Evolutionary conservation across 1,284 basidiomycete species (phyloP).

Genomic region (Cryptococcus deneoformans): DNA sequence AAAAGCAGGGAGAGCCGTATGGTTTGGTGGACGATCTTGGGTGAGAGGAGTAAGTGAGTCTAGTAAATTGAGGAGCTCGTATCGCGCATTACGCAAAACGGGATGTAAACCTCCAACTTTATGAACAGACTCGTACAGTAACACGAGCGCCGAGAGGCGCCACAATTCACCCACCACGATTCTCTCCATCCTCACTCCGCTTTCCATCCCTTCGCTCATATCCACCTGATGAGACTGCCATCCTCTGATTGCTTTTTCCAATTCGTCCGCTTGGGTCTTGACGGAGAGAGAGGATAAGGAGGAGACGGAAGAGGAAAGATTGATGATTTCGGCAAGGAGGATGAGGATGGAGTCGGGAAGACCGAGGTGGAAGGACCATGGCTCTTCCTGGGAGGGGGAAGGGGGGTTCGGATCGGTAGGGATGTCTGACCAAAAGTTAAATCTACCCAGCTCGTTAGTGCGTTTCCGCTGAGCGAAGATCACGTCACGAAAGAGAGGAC

Average conservation of each 20-base stretch:
- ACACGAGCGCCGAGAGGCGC: conserved; percentile 17
- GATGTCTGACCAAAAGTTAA: conserved; percentile 18
- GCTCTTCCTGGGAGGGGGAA: conserved; percentile 1
- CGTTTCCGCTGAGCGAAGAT: not conserved
- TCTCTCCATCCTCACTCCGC: not conserved
- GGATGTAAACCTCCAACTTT: conserved; percentile 28
- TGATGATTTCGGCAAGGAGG: conserved; percentile 29
- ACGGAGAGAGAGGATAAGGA: conserved; percentile 6
- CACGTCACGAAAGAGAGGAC: not conserved
- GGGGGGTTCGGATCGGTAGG: not conserved
- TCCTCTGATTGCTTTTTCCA: conserved; percentile 17
- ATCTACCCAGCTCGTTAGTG: conserved; percentile 2
- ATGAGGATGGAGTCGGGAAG: conserved; percentile 30
- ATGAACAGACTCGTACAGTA: conserved; percentile 29
- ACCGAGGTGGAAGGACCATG: conserved; percentile 30
- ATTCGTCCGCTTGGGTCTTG: conserved; percentile 22
- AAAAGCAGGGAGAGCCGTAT: conserved; percentile 29
- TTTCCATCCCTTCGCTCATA: not conserved
- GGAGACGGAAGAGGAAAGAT: conserved; percentile 25
- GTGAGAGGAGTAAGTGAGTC: conserved; percentile 23
- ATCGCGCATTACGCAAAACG: conserved; percentile 18
- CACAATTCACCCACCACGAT: not conserved
- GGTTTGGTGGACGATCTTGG: conserved; percentile 26
- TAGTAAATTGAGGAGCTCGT: conserved; percentile 23
- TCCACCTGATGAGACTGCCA: conserved; percentile 14